Evolutionary conservation across 192 early-diverging fungal genomes (phyloP).

Genomic region (Funneliformis geosporum): DNA sequence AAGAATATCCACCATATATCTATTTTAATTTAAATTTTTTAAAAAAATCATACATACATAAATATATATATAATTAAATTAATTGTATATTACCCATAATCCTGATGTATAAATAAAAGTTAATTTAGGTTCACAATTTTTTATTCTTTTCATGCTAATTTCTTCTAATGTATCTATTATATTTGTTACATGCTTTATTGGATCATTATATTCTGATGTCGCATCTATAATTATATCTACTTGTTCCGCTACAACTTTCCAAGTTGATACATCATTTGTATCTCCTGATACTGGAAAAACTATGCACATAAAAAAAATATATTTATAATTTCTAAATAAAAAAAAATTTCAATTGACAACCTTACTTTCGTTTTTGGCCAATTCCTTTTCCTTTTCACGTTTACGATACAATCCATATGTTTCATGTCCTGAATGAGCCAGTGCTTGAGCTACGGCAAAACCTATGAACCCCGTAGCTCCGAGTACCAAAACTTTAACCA

Average conservation of each 20-base stretch:
- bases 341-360: not conserved
- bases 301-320: not conserved
- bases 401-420: conserved; percentile 43
- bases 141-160: conserved; percentile 35
- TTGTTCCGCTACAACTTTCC: conserved; percentile 24
- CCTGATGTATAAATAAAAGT: conserved; percentile 43
- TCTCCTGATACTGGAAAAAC: conserved; percentile 33
- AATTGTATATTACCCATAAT: conserved; percentile 34
- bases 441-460: conserved; percentile 35
- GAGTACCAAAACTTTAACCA: conserved; percentile 46
- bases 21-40: not conserved
- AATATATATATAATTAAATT: not conserved
- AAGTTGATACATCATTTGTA: conserved; percentile 15
- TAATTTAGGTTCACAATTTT: conserved; percentile 20
- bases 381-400: conserved; percentile 18
- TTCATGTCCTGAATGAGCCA: conserved; percentile 40
- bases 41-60: not conserved
- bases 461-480: conserved; percentile 47
- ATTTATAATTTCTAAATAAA: not conserved
- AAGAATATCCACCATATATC: not conserved
- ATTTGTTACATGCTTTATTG: conserved; percentile 9
- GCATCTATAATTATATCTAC: conserved; percentile 40
- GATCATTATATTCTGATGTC: conserved; percentile 22
- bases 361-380: conserved; percentile 36
- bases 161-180: conserved; percentile 33